Base-by-base conservation (phyloP, 345 rosid genomes). In the Adansonia digitata region DNA sequence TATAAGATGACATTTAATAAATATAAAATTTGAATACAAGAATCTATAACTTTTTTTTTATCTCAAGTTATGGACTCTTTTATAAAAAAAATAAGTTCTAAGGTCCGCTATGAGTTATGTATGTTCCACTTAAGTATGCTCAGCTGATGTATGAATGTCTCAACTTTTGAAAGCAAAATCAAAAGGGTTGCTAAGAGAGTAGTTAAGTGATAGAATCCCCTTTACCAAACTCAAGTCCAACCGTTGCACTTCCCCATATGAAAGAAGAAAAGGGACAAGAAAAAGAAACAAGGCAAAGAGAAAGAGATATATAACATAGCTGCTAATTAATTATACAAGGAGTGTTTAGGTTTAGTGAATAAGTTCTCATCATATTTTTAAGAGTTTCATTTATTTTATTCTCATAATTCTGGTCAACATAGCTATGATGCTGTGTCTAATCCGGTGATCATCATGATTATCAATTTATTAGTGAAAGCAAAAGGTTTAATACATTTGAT, bases 371-470 rank as follows among this genome's bases (percentile, higher is more conserved):
- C 65, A 71, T 15, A 45, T 22, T 51, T 61, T 71, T 46, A 66
- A 74, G 62, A 65, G 20, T 35, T 68, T 51, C 49, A 80, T 77
- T 72, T 69, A 79, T 74, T 69, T 74, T 75, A 74, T 74, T 76
- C 60, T 35, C 70, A 81, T 77, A 65, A 85, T 75, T 29, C 61
- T 15, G 71, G 74, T 56, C 61, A 56, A 5, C 61, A 22, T 2
- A 24, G 61, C 34, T 26, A 12, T 56, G 35, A 24, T 56, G 61
- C 2, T 55, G 61, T 75, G 40, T 48, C 67, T 57, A 75, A 73
- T 79, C 61, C 2, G 18, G 52, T 51, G 35, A 71, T 79, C 69
- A n/a, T 61, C 73, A 77, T 77, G 72, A 81, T 79, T 62, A 80
- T 48, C 65, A 18, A 74, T 64, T 59, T 51, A 72, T 39, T 37